A percentile compares a stretch with the other conserved stretches of the same genome.
Conservation (phyloP, 129 eudicot genomes). For the Arctium minus region DNA sequence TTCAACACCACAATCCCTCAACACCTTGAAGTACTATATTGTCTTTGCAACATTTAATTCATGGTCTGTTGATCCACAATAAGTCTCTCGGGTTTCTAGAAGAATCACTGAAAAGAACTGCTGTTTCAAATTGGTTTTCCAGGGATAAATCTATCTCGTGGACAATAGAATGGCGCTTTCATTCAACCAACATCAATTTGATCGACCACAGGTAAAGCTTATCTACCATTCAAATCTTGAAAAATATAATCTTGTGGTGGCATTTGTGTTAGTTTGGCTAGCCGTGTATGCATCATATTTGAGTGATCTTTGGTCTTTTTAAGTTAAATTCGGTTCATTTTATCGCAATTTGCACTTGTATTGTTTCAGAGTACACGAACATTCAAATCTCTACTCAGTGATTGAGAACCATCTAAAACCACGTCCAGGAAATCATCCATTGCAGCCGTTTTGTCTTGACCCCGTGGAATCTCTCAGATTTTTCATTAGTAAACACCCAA, state of each 20-base stretch:
- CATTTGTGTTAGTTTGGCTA: not conserved
- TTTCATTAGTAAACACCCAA: constrained; percentile 61
- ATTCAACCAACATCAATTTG: constrained; percentile 61
- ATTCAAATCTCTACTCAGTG: constrained; percentile 46
- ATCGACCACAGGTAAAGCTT: constrained; percentile 67
- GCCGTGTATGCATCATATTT: not conserved
- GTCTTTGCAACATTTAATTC: not conserved
- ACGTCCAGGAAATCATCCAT: constrained; percentile 63
- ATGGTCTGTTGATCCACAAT: not conserved
- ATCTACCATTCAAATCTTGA: not conserved
- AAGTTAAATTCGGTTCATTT: not conserved
- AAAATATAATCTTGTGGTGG: not conserved
- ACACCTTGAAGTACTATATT: not conserved
- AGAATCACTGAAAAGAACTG: not conserved
- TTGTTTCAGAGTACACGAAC: constrained; percentile 61
- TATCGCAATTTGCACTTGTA: not conserved
- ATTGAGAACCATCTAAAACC: constrained; percentile 73
- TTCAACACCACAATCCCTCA: not conserved
- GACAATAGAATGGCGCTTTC: constrained; percentile 91
- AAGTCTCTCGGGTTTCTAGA: not conserved
- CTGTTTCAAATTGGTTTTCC: constrained; percentile 6
- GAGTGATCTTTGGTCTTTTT: not conserved
- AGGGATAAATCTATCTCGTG: constrained; percentile 67
- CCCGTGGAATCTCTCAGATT: constrained; percentile 59
- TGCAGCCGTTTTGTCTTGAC: constrained; percentile 69